Conservation (phyloP, 306 rosid species). For the Crotalaria pallida region DNA sequence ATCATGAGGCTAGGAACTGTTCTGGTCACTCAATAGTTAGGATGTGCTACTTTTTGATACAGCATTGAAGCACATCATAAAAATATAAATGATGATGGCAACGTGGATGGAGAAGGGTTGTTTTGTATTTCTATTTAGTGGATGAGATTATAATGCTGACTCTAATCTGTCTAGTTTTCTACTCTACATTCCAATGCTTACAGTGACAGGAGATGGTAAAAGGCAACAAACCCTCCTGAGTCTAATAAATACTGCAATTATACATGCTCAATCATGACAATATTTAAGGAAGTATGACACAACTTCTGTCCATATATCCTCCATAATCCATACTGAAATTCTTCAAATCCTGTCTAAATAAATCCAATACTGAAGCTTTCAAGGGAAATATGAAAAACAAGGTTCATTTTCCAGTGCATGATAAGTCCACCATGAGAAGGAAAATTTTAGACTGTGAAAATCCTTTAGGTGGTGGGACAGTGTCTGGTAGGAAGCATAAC, state of each 20-base stretch:
- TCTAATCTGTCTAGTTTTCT: slow-evolving; percentile 17
- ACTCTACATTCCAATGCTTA: slow-evolving; percentile 2
- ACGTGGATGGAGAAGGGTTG: slow-evolving; percentile 4
- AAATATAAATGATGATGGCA: slow-evolving; percentile 33
- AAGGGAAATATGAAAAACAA: slow-evolving; percentile 18
- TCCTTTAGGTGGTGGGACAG: slow-evolving; percentile 9
- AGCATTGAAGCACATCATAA: background rate
- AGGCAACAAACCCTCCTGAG: slow-evolving; percentile 53
- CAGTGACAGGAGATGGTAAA: slow-evolving; percentile 36
- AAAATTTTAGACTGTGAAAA: slow-evolving; percentile 25
- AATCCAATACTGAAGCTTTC: background rate
- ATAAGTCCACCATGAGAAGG: slow-evolving; percentile 29
- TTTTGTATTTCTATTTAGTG: slow-evolving; percentile 23
- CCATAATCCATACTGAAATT: background rate
- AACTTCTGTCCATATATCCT: background rate
- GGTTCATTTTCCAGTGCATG: slow-evolving; percentile 21
- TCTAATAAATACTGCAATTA: slow-evolving; percentile 33
- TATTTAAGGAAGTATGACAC: background rate
- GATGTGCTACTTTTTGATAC: background rate
- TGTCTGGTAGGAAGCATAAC: slow-evolving; percentile 29
- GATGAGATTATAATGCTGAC: slow-evolving; percentile 27
- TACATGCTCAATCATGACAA: background rate
- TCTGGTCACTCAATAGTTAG: background rate
- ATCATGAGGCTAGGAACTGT: slow-evolving; percentile 12
- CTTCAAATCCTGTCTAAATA: background rate